Base-by-base conservation (phyloP, 2,329 filamentous ascomycete species). In the Elsinoe arachidis region DNA sequence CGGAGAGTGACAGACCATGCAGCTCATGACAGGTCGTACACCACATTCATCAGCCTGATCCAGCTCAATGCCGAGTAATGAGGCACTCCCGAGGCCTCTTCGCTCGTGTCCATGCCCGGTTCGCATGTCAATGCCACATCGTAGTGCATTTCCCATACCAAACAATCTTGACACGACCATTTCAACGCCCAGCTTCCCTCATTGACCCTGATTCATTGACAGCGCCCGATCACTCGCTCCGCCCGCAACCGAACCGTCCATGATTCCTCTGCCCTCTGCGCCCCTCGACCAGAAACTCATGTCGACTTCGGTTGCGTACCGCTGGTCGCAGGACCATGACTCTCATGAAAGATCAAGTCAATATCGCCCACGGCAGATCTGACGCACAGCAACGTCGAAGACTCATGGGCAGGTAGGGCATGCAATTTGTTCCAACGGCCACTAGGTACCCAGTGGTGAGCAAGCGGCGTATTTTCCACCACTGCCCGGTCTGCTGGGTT, bases 71-170 rank as follows among this genome's bases (percentile, higher is more conserved):
- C 23, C 46, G 26, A 51, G 46, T 26, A 10, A 17, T 34, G 12
- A 9, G 11, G 34, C 34, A 35, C 17, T 30, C 49, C 38, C 49
- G 38, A 38, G 37, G 11, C 33, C 49, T 33, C 34, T 17, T 17
- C 17, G 3, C 21, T 19, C 19, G 14, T 15, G 19, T 38, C 15
- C 30, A 37, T 53, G 49, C 49, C 49, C 38, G 49, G 49, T 53
- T 53, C 49, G 33, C 49, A 53, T 38, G 33, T 46, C 49, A 19
- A 15, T 53, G 33, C 49, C n/a, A 2, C 35, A 19, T 37, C 33
- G 26, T 53, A 53, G 49, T 53, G 49, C 49, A 53, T 53, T 53
- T 53, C 49, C 49, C 49, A 53, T 53, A 53, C 49, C 49, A 53
- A 53, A 53, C 17, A 53, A 53, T 51, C 49, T 53, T 39, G 49